Base-by-base conservation (phyloP, 495 filamentous ascomycete species). In the Oleoguttula mirabilis region DNA sequence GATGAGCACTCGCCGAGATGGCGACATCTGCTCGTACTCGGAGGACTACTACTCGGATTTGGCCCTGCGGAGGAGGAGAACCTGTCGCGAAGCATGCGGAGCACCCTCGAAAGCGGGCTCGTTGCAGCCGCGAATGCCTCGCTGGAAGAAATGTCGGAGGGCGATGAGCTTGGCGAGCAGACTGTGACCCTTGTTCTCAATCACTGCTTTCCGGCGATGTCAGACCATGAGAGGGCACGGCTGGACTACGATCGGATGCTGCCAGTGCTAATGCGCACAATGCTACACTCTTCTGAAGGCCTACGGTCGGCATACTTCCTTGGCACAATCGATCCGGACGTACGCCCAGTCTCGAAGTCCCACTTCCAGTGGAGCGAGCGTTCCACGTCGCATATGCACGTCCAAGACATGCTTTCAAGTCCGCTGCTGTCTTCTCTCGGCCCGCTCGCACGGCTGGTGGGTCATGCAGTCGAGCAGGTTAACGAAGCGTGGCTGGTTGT, bases 241-340 rank as follows among this genome's bases (percentile, higher is more conserved):
- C 54, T 96, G 16, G 68, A 93, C 54, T 85, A 85, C 61, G 76
- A 94, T 21, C 21, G 31, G 23, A 65, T 95, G 11, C 63, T 94
- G 2, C 81, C 85, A 1, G 64, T 80, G 1, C 66, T 84, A 36
- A 60, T 81, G n/a, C 69, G 71, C 5, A 73, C 82, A 0, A 70
- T 82, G 28, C 80, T 81, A 33, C 70, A 71, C 41, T 77, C 77
- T 0, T 62, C 58, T 0, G 83, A 94, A 48, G 87, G 90, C 1
- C 75, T 94, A 20, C 75, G 88, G 43, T 75, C 79, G 24, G 88
- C 81, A 1, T 82, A 88, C 32, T 90, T 95, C 45, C 63, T 98
- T 14, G 76, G 72, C 3, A 69, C 75, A 0, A 78, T 94, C 40
- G 80, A 88, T 52, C 62, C 73, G 21, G 88, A 94, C 58, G 67